phyloP scores from a whole-genome alignment of 129 eudicot genomes.

The Saposhnikovia divaricata region DNA sequence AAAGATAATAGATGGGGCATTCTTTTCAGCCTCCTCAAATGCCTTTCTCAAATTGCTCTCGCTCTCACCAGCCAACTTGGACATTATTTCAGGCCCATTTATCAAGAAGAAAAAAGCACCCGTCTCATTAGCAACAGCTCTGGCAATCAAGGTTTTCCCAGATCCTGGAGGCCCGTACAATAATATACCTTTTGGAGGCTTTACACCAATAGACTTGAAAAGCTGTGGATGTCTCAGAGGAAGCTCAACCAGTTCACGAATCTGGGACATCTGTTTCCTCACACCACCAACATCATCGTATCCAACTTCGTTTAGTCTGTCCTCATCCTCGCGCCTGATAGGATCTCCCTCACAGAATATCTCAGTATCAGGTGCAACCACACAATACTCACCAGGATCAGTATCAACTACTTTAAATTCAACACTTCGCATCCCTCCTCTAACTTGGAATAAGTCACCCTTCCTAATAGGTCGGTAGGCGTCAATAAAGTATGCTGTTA shows the following conservation, averaged over 20 bases:
- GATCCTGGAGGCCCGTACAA: constrained; percentile 83
- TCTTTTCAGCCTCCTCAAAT: constrained; percentile 87
- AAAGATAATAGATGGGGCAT: constrained; percentile 77
- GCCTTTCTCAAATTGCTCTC: constrained; percentile 85
- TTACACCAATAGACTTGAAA: constrained; percentile 65
- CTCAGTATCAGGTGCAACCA: constrained; percentile 82
- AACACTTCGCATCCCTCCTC: constrained; percentile 82
- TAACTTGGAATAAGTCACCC: constrained; percentile 69
- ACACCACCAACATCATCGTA: constrained; percentile 89
- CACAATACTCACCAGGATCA: constrained; percentile 77
- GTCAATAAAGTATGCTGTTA: constrained; percentile 63
- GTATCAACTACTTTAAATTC: constrained; percentile 77
- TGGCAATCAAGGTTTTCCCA: constrained; percentile 65
- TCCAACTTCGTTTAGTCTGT: constrained; percentile 64
- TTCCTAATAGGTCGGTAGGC: constrained; percentile 75
- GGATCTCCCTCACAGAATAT: constrained; percentile 86
- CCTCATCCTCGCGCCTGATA: constrained; percentile 69
- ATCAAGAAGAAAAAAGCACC: constrained; percentile 74
- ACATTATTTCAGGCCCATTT: constrained; percentile 80
- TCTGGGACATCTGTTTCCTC: constrained; percentile 79
- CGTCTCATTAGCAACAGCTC: constrained; percentile 85
- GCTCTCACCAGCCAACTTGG: constrained; percentile 79
- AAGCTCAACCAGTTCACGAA: constrained; percentile 71
- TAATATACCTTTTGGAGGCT: constrained; percentile 72
- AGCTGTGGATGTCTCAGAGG: constrained; percentile 69